Evolutionary conservation across 1,284 basidiomycete genomes (phyloP).

Genomic region (Fomitopsis betulina): DNA sequence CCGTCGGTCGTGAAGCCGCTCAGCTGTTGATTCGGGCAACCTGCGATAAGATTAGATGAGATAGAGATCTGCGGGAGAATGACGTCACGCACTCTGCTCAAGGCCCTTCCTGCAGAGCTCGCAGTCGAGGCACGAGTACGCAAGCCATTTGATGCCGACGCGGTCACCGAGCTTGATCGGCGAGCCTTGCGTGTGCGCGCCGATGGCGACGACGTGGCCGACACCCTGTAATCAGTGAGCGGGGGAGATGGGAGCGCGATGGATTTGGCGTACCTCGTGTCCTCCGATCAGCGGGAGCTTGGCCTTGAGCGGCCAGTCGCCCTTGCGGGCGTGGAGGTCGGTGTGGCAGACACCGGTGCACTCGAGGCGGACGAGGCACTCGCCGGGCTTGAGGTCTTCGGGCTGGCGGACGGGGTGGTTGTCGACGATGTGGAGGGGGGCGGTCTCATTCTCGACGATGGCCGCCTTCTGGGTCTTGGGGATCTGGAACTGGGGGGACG

Average conservation of each 20-base stretch:
- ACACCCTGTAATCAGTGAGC: conserved; percentile 40
- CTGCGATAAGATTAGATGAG: conserved; percentile 27
- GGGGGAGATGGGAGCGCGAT: not conserved
- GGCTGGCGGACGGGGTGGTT: conserved; percentile 60
- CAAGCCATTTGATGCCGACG: conserved; percentile 84
- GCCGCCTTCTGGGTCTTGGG: conserved; percentile 64
- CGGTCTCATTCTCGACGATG: conserved; percentile 44
- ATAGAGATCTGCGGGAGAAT: not conserved
- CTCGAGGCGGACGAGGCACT: conserved; percentile 78
- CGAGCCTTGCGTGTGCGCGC: conserved; percentile 53
- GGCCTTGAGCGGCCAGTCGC: conserved; percentile 70
- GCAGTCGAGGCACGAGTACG: conserved; percentile 52
- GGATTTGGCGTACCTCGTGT: conserved; percentile 46
- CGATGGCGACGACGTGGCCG: conserved; percentile 76
- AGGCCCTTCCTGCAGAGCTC: conserved; percentile 70
- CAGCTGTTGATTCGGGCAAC: conserved; percentile 56
- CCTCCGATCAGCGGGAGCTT: conserved; percentile 80
- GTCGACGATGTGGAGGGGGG: conserved; percentile 38
- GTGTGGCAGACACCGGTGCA: conserved; percentile 78
- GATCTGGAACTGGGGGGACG: conserved; percentile 33
- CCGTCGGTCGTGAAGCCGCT: conserved; percentile 80
- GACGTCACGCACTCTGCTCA: conserved; percentile 54
- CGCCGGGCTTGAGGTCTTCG: conserved; percentile 67
- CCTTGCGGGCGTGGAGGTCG: conserved; percentile 69
- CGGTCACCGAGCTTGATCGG: conserved; percentile 72